Base-by-base conservation (phyloP, 208 protist species). In the Wallacemonas sp. region DNA sequence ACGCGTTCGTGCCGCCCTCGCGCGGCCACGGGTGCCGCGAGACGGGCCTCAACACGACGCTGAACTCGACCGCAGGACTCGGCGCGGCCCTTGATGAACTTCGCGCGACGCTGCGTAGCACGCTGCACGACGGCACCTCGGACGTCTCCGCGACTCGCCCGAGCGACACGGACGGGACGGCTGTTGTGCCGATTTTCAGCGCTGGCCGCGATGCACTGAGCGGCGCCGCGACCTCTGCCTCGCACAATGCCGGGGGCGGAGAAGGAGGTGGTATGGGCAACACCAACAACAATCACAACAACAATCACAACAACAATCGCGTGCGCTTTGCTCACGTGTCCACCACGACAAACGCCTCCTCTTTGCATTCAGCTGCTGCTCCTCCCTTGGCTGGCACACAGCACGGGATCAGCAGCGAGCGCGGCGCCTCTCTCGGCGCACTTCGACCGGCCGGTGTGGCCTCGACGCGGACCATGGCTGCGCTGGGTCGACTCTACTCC, bases 391-490 rank as follows among this genome's bases (percentile, higher is more conserved):
- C n/a, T n/a, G n/a, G n/a, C n/a, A n/a, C n/a, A n/a, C n/a, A n/a
- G n/a, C n/a, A n/a, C n/a, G n/a, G n/a, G n/a, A n/a, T n/a, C n/a
- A n/a, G n/a, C n/a, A n/a, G n/a, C n/a, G n/a, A n/a, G n/a, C n/a
- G n/a, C n/a, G n/a, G n/a, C n/a, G n/a, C n/a, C n/a, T n/a, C n/a
- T 41, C 36, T 41, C 10, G 10, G 10, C 14, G 36, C 10, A 25
- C 5, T 41, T 33, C 16, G 44, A 12, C 29, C 42, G 36, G 29
- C 46, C 3, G 61, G 67, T 38, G 33, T 39, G 1, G 70, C 65
- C 38, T 57, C 71, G 8, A 69, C 62, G 26, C 76, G 71, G 52
- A 74, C 65, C 2, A 62, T 61, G 26, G 71, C 63, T 4, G 71
- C 71, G 12, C 62, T 73, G 26, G 31, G 41, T 4, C 70, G 67